A percentile compares a stretch with the other conserved stretches of the same genome.
Conservation (phyloP, 208 protist genomes). For the Angomonas ambiguus region DNA sequence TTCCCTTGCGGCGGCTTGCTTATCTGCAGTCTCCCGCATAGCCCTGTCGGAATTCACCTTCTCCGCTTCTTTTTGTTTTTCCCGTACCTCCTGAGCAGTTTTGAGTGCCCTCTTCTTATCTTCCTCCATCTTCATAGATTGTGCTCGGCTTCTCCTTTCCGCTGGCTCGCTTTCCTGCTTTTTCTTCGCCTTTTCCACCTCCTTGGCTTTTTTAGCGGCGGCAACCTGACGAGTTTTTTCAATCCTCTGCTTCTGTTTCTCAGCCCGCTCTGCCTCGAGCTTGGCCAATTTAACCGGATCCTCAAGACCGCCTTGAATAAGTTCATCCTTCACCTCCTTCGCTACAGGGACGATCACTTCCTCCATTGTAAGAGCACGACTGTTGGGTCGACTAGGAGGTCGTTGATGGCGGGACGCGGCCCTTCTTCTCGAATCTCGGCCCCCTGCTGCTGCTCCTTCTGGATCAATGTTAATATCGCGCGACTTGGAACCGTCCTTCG, state of each 20-base stretch:
- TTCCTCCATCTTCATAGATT: conserved; percentile 37
- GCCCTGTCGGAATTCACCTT: conserved; percentile 34
- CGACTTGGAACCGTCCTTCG: not conserved
- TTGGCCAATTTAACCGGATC: conserved; percentile 18
- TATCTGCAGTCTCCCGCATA: conserved; percentile 28
- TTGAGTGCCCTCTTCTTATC: conserved; percentile 27
- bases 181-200: conserved; percentile 21
- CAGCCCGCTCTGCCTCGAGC: conserved; percentile 17
- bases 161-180: conserved; percentile 28
- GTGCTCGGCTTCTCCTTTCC: conserved; percentile 25
- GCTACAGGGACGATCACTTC: conserved; percentile 57
- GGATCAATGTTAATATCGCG: not conserved
- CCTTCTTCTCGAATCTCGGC: not conserved
- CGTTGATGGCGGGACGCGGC: conserved; percentile 22
- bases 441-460: not conserved
- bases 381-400: conserved; percentile 29
- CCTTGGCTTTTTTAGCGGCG: conserved; percentile 21
- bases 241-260: conserved; percentile 8
- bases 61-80: conserved; percentile 32
- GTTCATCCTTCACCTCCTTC: conserved; percentile 52
- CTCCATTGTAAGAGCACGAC: conserved; percentile 44
- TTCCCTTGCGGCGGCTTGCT: conserved; percentile 46
- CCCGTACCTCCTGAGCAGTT: conserved; percentile 18
- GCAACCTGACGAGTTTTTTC: conserved; percentile 5
- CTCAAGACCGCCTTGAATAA: conserved; percentile 9